phyloP scores from a whole-genome alignment of 441 rosid species.

The Raphanus hybrid region DNA sequence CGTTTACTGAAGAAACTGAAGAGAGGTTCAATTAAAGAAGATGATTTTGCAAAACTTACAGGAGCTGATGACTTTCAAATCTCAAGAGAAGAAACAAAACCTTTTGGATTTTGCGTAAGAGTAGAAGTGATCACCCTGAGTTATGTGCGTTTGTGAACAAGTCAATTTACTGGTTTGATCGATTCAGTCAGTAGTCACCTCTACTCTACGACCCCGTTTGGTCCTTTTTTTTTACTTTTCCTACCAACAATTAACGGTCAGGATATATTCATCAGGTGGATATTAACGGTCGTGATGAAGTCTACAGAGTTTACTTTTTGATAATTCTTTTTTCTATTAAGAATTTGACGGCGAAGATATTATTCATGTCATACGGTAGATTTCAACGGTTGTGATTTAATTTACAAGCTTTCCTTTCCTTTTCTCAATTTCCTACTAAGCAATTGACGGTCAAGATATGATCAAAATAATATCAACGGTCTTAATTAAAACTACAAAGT shows the following conservation, averaged over 20 bases:
- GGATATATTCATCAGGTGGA: not conserved
- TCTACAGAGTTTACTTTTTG: not conserved
- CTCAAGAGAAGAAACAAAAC: constrained; percentile 36
- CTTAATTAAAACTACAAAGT: not conserved
- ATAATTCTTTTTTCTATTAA: no score
- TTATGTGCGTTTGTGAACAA: constrained; percentile 37
- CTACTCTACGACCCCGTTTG: constrained; percentile 38
- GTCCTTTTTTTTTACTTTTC: constrained; percentile 47
- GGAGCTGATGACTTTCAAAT: constrained; percentile 69
- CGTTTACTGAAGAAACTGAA: constrained; percentile 70
- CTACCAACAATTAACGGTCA: not conserved
- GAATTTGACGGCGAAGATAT: no score
- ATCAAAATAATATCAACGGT: not conserved
- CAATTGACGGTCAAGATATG: not conserved
- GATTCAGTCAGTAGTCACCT: constrained; percentile 47
- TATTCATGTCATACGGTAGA: no score
- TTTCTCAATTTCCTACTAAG: no score
- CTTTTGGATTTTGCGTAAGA: constrained; percentile 22
- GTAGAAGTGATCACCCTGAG: constrained; percentile 54
- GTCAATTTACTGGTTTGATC: constrained; percentile 37
- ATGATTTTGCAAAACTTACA: constrained; percentile 66
- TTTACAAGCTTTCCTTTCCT: not conserved
- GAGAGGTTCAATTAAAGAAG: constrained; percentile 75
- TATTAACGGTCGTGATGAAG: not conserved
- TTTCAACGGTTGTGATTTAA: no score